Evolutionary conservation across 805 yeast genomes (phyloP).

Genomic region (Ogataea pini): DNA sequence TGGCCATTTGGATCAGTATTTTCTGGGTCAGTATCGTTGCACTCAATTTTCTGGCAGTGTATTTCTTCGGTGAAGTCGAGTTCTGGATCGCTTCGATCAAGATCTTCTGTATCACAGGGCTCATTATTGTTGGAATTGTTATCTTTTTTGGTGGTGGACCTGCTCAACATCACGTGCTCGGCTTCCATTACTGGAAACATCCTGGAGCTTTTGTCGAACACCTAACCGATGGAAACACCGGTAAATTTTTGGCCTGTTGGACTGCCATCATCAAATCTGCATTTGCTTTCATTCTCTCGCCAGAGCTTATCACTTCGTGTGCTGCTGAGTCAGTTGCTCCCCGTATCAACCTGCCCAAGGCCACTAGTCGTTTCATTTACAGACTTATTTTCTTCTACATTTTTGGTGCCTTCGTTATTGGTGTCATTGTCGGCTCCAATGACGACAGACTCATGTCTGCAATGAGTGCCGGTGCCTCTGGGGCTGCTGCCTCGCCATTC

Average conservation of each 20-base stretch:
- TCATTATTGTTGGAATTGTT: constrained; percentile 55
- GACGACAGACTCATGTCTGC: constrained; percentile 45
- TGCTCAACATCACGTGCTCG: constrained; percentile 41
- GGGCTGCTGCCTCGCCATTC: constrained; percentile 84
- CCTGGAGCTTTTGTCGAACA: constrained; percentile 51
- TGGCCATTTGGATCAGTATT: constrained; percentile 61
- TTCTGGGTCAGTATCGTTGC: constrained; percentile 48
- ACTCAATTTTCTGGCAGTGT: constrained; percentile 54
- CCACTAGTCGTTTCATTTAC: constrained; percentile 34
- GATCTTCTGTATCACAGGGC: constrained; percentile 62
- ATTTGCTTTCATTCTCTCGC: constrained; percentile 54
- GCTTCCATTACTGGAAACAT: constrained; percentile 44
- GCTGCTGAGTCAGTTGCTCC: constrained; percentile 37
- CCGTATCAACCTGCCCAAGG: constrained; percentile 36
- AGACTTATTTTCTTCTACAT: constrained; percentile 36
- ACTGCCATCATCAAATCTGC: constrained; percentile 64
- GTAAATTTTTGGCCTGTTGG: constrained; percentile 65
- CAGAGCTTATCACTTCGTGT: constrained; percentile 34
- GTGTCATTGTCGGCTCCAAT: constrained; percentile 48
- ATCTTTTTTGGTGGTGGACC: constrained; percentile 72
- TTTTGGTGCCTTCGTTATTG: constrained; percentile 42
- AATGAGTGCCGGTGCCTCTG: constrained; percentile 47
- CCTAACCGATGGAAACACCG: constrained; percentile 53
- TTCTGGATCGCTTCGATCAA: constrained; percentile 70
- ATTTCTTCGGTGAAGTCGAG: constrained; percentile 53